phyloP scores from a whole-genome alignment of 2,329 filamentous ascomycete genomes.

The Penicillium expansum region DNA sequence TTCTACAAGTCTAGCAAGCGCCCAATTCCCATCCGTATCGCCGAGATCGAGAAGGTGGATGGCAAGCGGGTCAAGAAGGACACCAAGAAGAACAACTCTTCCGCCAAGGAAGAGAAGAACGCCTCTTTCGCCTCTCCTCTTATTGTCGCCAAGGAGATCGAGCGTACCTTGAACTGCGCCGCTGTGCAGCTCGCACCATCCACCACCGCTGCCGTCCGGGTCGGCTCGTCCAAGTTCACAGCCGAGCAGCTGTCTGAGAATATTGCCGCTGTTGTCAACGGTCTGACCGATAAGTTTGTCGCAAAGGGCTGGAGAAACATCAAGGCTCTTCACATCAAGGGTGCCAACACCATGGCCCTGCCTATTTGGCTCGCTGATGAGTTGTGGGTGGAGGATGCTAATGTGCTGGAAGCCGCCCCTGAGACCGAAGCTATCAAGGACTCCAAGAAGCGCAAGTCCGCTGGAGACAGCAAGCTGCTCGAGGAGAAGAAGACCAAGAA shows the following conservation, averaged over 20 bases:
- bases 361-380: slow-evolving; percentile 95
- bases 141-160: slow-evolving; percentile 75
- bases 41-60: slow-evolving; percentile 60
- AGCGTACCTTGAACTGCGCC: slow-evolving; percentile 72
- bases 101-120: slow-evolving; percentile 42
- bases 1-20: slow-evolving; percentile 90
- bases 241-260: slow-evolving; percentile 78
- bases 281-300: slow-evolving; percentile 74
- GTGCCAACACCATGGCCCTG: slow-evolving; percentile 78
- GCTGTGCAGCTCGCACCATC: slow-evolving; percentile 76
- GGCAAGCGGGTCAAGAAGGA: slow-evolving; percentile 60
- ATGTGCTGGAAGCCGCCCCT: slow-evolving; percentile 59
- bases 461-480: slow-evolving; percentile 31
- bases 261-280: slow-evolving; percentile 66
- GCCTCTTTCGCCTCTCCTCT: slow-evolving; percentile 56
- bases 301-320: slow-evolving; percentile 86
- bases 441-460: slow-evolving; percentile 57
- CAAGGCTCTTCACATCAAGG: slow-evolving; percentile 83
- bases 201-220: slow-evolving; percentile 74
- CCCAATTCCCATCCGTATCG: slow-evolving; percentile 77
- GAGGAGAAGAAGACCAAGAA: slow-evolving; percentile 44
- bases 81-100: slow-evolving; percentile 43
- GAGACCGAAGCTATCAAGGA: slow-evolving; percentile 37
- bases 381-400: slow-evolving; percentile 77
- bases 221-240: slow-evolving; percentile 73